Evolutionary conservation across 768 basidiomycete genomes (phyloP).

Genomic region (Mycena latifolia): DNA sequence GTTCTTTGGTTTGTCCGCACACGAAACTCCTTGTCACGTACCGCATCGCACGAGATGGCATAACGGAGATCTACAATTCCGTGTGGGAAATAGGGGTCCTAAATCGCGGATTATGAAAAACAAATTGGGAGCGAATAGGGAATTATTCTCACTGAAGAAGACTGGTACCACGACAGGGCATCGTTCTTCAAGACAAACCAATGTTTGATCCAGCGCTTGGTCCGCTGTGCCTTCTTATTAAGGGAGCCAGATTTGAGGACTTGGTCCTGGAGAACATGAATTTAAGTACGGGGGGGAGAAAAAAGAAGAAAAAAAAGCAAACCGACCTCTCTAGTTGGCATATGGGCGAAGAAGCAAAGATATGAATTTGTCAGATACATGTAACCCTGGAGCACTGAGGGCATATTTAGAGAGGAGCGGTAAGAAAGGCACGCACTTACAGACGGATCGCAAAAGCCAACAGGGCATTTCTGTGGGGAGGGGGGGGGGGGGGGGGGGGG

Average conservation of each 20-base stretch:
- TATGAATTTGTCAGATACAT: constrained; percentile 96
- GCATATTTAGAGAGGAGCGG: constrained; percentile 14
- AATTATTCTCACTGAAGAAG: constrained; percentile 74
- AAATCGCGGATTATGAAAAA: constrained; percentile 4
- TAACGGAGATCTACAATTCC: constrained; percentile 97
- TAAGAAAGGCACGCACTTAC: constrained; percentile 66
- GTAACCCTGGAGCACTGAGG: constrained; percentile 92
- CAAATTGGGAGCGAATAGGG: constrained; percentile 34
- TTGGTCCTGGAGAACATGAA: constrained; percentile 73
- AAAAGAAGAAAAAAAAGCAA: constrained; percentile 11
- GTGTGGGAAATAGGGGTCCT: constrained; percentile 99
- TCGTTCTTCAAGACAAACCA: constrained; percentile 99
- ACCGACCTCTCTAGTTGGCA: constrained; percentile 87
- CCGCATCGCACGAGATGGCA: constrained; percentile 88
- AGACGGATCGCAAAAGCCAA: constrained; percentile 90
- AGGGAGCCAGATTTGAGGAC: constrained; percentile 93
- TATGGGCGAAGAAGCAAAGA: constrained; percentile 96
- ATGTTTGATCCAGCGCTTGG: constrained; percentile 93
- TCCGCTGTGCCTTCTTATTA: constrained; percentile 88
- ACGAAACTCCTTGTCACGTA: constrained; percentile 83
- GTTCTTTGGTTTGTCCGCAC: constrained; percentile 86
- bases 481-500: too few species aligned
- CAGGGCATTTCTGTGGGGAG: constrained; percentile 87
- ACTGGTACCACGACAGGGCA: constrained; percentile 96
- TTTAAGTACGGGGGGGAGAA: constrained; percentile 10